A percentile compares a stretch with the other conserved stretches of the same genome.
Conservation (phyloP, 495 filamentous ascomycete species). For the Rostrohypoxylon terebratum region DNA sequence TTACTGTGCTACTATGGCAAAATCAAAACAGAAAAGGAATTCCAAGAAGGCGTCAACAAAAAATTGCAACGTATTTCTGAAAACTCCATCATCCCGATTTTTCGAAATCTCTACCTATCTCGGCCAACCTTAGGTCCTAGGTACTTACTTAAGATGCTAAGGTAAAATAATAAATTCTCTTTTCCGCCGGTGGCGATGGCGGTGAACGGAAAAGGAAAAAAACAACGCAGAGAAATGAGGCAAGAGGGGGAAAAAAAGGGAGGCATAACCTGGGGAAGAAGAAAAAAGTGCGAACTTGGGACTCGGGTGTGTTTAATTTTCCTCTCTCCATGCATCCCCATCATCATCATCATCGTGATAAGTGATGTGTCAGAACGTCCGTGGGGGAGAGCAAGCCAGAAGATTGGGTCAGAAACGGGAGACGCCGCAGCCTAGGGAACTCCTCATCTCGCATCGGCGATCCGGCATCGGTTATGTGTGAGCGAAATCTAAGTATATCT, state of each 20-base stretch:
- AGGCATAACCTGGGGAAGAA: neutral
- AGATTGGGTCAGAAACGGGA: constrained; percentile 23
- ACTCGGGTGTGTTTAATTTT: neutral
- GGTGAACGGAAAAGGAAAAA: constrained; percentile 35
- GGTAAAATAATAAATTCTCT: neutral
- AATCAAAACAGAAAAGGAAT: constrained; percentile 11
- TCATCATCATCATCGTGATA: constrained; percentile 31
- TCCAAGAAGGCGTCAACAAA: neutral
- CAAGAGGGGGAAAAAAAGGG: neutral
- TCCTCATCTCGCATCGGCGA: constrained; percentile 44
- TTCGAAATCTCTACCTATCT: neutral
- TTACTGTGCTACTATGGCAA: constrained; percentile 6
- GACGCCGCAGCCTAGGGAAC: constrained; percentile 29
- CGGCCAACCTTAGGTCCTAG: no score
- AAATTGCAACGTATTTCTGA: neutral
- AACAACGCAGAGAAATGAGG: constrained; percentile 6
- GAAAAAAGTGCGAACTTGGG: neutral
- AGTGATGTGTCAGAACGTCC: constrained; percentile 30
- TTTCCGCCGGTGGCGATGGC: constrained; percentile 24
- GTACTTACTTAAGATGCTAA: neutral
- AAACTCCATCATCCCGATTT: constrained; percentile 12
- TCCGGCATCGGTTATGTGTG: constrained; percentile 31
- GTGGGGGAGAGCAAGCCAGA: neutral
- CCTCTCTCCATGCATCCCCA: neutral
- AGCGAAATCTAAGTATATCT: constrained; percentile 27